Evolutionary conservation across 2,329 filamentous ascomycete genomes (phyloP), one percentile per base, ranked within the genome.

Genomic region (Beauveria pseudobassiana): DNA sequence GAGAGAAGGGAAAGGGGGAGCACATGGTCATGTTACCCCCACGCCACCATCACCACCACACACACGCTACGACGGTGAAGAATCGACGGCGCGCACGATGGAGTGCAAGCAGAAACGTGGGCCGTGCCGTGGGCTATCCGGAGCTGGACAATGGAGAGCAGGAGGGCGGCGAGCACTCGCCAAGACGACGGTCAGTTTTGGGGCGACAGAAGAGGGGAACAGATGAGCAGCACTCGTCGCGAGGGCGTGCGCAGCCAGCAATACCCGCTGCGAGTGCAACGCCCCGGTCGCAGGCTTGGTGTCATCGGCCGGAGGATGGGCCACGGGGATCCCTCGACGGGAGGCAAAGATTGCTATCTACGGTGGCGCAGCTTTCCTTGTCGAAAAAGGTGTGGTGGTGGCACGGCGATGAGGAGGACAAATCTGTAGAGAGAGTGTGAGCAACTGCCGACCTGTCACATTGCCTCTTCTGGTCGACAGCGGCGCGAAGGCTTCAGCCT

Each of bases 361-460:
- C 22, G 5, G n/a, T 26, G 45, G 45, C 45, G 22, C 45, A 24
- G 45, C 22, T 48, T 24, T 48, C 45, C 12, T 38, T 38, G 12
- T 38, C 14, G 12, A 38, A 14, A 38, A 38, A 38, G 6, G 34
- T 16, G 12, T 10, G 34, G 34, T 38, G 34, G 34, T 38, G 34
- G 34, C 34, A 6, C 34, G 53, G 51, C 34, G 51, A 42, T 42
- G 22, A 9, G 38, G 49, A n/a, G 26, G 24, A 22, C 12, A 9
- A 43, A 30, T 18, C 18, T 26, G 24, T 30, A 51, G 24, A 54
- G 9, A 45, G 40, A 18, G 40, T 10, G 18, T 40, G 20, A 16
- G 53, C 24, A 56, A 56, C 38, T 56, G 53, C 53, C 53, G 53
- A 56, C 53, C 53, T 45, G 53, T 46, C 24, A 56, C 53, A 56